These are phyloP conservation scores for Botrytis fragariae DNA, from an alignment of 2,329 filamentous ascomycete genomes.

Conservation along the genomic window DNA sequence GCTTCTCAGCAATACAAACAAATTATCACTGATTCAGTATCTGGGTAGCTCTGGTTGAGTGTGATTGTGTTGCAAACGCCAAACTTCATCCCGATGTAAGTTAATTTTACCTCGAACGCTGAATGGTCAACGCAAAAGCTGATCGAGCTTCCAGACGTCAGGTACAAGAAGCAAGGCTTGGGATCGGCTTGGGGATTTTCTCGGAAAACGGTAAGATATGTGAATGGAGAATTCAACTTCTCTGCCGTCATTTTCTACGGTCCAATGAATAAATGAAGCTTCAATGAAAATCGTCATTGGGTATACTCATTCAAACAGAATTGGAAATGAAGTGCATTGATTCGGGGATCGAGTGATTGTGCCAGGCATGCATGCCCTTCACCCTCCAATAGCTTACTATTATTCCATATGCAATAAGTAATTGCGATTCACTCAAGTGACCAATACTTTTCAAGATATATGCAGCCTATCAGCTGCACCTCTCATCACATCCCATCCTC, in stretches of 20 bases:
- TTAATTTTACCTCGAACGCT: neutral
- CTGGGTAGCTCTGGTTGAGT: neutral
- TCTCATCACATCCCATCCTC: slow-evolving; percentile 6
- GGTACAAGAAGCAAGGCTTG: slow-evolving; percentile 17
- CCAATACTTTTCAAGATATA: neutral
- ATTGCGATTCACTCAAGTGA: neutral
- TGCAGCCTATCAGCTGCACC: slow-evolving; percentile 15
- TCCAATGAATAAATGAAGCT: slow-evolving; percentile 16
- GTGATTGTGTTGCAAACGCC: neutral
- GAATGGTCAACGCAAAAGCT: slow-evolving; percentile 1
- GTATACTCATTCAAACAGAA: neutral
- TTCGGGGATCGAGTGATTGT: slow-evolving; percentile 12
- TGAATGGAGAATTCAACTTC: slow-evolving; percentile 13
- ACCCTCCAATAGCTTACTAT: slow-evolving; percentile 13
- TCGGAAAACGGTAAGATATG: slow-evolving; percentile 15
- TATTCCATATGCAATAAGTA: slow-evolving; percentile 14
- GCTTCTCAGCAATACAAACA: neutral
- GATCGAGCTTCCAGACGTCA: slow-evolving; percentile 17
- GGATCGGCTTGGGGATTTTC: slow-evolving; percentile 1
- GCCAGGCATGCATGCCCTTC: neutral
- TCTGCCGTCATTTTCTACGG: neutral
- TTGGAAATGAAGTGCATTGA: neutral
- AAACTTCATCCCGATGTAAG: neutral
- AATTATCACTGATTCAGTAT: neutral
- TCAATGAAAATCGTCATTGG: slow-evolving; percentile 11